These are phyloP conservation scores for Pseudonitzschia multistriata DNA, from an alignment of 108 stramenopile species.

Conservation along the genomic window DNA sequence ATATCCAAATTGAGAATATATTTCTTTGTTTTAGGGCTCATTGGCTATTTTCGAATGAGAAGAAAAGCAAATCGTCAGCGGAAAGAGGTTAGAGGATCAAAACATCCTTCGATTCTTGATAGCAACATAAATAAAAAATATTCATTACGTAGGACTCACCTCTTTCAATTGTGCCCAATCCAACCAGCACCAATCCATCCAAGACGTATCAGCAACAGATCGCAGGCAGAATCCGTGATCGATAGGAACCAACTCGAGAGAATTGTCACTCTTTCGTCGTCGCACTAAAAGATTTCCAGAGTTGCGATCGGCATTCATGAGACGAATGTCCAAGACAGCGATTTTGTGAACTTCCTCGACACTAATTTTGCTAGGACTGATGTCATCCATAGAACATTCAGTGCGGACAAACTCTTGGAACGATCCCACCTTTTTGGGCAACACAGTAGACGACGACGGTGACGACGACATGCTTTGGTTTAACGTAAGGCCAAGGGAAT, in stretches of 20 bases:
- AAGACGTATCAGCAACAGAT: constrained; percentile 88
- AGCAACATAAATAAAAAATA: not conserved
- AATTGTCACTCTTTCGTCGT: constrained; percentile 58
- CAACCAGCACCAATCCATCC: constrained; percentile 99
- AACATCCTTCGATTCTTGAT: not conserved
- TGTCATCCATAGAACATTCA: constrained; percentile 91
- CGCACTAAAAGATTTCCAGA: constrained; percentile 90
- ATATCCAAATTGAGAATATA: constrained; percentile 76
- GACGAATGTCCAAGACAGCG: constrained; percentile 95
- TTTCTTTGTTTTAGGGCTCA: constrained; percentile 56
- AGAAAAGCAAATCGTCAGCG: not conserved
- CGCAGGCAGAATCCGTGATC: constrained; percentile 97
- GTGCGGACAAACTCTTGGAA: constrained; percentile 90
- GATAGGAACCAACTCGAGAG: constrained; percentile 90
- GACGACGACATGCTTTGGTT: not conserved
- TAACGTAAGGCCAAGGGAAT: constrained; percentile 46
- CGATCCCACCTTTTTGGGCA: constrained; percentile 86
- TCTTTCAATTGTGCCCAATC: constrained; percentile 94
- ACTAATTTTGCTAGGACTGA: constrained; percentile 80
- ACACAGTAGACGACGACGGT: not conserved
- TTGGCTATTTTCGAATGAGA: constrained; percentile 35
- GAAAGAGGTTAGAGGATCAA: not conserved
- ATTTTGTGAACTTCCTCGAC: constrained; percentile 95
- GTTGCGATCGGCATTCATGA: constrained; percentile 97
- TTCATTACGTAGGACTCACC: constrained; percentile 31